A percentile compares a stretch with the other conserved stretches of the same genome.
These are phyloP conservation scores for Drosera spatulata DNA, from an alignment of 179 eudicot genomes.

Conservation along the genomic window DNA sequence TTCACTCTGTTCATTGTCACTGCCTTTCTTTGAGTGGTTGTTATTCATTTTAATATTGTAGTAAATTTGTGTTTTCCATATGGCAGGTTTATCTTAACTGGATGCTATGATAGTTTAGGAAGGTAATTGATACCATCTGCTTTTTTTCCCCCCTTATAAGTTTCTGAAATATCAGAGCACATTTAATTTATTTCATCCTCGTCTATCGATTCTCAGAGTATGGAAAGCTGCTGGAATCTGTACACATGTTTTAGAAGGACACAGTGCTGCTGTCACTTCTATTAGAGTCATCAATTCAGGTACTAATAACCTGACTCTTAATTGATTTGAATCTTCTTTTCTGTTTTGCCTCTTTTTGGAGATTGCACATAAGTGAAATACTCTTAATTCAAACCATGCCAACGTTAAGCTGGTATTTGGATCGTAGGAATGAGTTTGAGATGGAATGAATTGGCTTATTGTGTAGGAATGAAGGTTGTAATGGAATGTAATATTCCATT, in stretches of 20 bases:
- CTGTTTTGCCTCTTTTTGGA: no score
- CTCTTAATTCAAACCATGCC: no score
- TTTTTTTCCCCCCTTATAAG: no score
- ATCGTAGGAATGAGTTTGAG: no score
- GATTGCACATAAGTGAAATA: no score
- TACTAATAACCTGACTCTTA: slow-evolving; percentile 12
- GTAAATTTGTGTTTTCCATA: slow-evolving; percentile 1
- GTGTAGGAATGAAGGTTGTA: no score
- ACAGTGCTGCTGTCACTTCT: slow-evolving; percentile 59
- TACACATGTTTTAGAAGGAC: slow-evolving; percentile 76
- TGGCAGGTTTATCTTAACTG: slow-evolving; percentile 74
- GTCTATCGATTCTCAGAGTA: slow-evolving; percentile 25
- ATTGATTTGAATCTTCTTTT: not conserved
- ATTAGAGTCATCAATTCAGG: slow-evolving; percentile 48
- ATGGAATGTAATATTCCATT: no score
- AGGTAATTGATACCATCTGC: slow-evolving; percentile 33
- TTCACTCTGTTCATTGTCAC: no score
- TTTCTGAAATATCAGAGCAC: not conserved
- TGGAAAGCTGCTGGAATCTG: slow-evolving; percentile 75
- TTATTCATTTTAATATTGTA: no score
- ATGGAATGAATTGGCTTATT: no score
- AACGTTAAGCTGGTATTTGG: no score
- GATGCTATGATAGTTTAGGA: slow-evolving; percentile 79
- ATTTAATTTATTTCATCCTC: slow-evolving; percentile 2
- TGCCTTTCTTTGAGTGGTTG: not conserved